Evolutionary conservation across 768 basidiomycete genomes (phyloP).

Genomic region (Mycena venus): DNA sequence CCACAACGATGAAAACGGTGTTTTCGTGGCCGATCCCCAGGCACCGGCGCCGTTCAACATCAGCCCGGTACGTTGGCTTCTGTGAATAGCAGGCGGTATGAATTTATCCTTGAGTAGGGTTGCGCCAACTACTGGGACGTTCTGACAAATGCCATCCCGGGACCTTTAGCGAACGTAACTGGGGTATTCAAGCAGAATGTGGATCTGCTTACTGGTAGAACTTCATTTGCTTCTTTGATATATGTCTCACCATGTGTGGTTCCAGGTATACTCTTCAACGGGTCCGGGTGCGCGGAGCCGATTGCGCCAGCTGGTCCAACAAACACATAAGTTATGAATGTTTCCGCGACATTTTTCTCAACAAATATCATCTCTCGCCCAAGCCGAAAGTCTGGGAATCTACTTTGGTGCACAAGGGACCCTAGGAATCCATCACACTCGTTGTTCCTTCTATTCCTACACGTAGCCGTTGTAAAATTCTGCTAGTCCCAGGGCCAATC

Average conservation of each 20-base stretch:
- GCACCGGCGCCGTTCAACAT: slow-evolving; percentile 26
- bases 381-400: not conserved
- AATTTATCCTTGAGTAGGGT: not conserved
- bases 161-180: not conserved
- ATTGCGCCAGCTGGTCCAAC: not conserved
- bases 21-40: slow-evolving; percentile 12
- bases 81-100: not conserved
- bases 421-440: not conserved
- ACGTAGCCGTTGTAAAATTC: not conserved
- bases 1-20: slow-evolving; percentile 26
- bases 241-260: too few species aligned
- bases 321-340: too few species aligned
- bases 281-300: not conserved
- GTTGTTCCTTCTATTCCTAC: not conserved
- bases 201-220: slow-evolving; percentile 7
- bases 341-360: too few species aligned
- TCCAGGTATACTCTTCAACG: too few species aligned
- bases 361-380: not conserved
- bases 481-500: not conserved
- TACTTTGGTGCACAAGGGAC: not conserved
- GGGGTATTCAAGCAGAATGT: slow-evolving; percentile 13
- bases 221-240: not conserved
- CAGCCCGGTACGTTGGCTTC: slow-evolving; percentile 1
- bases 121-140: slow-evolving; percentile 5
- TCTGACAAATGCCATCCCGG: not conserved